Percentiles rank a stretch among this genome's conserved stretches.
These are phyloP conservation scores for Kodamaea anthophila DNA, from an alignment of 1,139 yeast species.

Conservation along the genomic window DNA sequence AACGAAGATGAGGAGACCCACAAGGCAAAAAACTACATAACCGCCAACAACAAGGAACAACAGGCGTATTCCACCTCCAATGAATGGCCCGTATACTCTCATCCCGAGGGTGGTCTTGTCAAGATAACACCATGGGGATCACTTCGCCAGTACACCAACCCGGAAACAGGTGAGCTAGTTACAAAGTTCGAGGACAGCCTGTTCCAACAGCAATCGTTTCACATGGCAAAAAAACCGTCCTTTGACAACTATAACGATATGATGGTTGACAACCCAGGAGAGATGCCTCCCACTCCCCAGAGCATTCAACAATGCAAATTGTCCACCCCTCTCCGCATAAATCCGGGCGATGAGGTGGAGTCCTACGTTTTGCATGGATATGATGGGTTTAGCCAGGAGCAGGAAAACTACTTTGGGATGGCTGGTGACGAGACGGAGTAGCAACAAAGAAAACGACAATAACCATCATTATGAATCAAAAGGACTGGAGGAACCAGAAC, in stretches of 20 bases:
- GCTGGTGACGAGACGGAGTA: constrained; percentile 6
- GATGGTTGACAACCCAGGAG: constrained; percentile 7
- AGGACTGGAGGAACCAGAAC: too few species aligned
- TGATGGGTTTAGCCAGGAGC: constrained; percentile 27
- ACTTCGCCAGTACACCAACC: constrained; percentile 27
- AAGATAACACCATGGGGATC: constrained; percentile 62
- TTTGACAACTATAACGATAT: constrained; percentile 3
- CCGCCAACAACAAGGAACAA: constrained; percentile 11
- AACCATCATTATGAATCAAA: too few species aligned
- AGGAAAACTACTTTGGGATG: constrained; percentile 37
- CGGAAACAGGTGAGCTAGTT: constrained; percentile 28
- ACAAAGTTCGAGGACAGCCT: constrained; percentile 40
- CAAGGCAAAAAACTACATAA: constrained; percentile 17
- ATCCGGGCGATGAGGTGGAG: constrained; percentile 37
- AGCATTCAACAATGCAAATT: constrained; percentile 16
- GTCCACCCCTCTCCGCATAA: constrained; percentile 7
- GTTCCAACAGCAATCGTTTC: constrained; percentile 33
- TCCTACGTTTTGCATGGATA: constrained; percentile 38
- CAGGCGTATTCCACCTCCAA: constrained; percentile 22
- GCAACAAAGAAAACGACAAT: too few species aligned
- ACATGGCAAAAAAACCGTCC: constrained; percentile 11
- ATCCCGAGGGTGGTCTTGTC: constrained; percentile 60
- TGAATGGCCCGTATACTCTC: constrained; percentile 57
- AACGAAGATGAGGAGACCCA: constrained; percentile 18
- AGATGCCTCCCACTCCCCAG: constrained; percentile 35